Base-by-base conservation (phyloP, 768 basidiomycete species). In the Panellus pusillus region DNA sequence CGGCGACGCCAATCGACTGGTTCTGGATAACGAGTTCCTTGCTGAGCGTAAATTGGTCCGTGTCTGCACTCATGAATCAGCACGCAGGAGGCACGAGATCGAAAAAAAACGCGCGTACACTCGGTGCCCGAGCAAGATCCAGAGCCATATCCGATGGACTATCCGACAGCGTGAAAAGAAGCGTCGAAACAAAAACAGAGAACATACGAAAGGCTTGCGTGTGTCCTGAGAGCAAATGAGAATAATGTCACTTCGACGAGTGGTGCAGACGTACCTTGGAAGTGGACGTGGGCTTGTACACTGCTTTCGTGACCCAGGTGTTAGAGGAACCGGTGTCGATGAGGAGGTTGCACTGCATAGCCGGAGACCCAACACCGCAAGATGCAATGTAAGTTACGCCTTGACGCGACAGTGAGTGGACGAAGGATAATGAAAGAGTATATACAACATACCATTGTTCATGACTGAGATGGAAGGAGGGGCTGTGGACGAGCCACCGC, bases 1-100 rank as follows among this genome's bases (percentile, higher is more conserved):
- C 44, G 11, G 81, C 77, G 38, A 76, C 78, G 58, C 80, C 81
- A 32, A 83, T 75, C 19, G 73, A 74, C 57, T 83, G 81, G 4
- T 60, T 4, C 15, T 61, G 51, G 50, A 82, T 75, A 37, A 67
- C 65, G 24, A 80, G 72, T 27, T 67, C 70, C 9, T 54, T 44
- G 35, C 69, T 66, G 15, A 60, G 46, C 14, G 54, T 42, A 44
- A 60, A 36, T n/a, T 24, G 43, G 47, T 55, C 58, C 31, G 39
- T 46, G 51, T 46, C 48, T 54, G 44, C 13, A 8, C 13, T 12
- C 7, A 12, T 47, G 2, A 40, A 17, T 19, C n/a, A n/a, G n/a
- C 37, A 24, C 12, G n/a, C 38, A 54, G 28, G 32, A 29, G 35
- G 9, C 5, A 12, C 6, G 32, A 35, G 11, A 24, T 24, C 3